Base-by-base conservation (phyloP, 2,329 filamentous ascomycete species). In the Trichothecium sympodiale region DNA sequence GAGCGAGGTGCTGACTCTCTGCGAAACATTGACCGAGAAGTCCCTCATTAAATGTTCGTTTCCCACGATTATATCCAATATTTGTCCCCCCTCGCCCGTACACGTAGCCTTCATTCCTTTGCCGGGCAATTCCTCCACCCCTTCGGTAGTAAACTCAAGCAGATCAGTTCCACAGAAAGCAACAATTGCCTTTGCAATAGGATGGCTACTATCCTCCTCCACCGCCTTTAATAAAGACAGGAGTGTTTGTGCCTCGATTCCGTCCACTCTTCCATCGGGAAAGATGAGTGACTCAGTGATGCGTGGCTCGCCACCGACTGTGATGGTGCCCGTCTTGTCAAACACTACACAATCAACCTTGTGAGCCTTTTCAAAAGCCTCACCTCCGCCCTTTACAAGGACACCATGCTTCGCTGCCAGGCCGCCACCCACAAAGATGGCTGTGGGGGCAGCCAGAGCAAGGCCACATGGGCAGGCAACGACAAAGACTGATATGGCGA, bases 291-390 rank as follows among this genome's bases (percentile, higher is more conserved):
- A 61, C 43, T 77, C 69, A 0, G 75, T 83, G 16, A 89, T 77
- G 18, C 65, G 72, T 0, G 83, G 82, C 44, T 84, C 77, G 6
- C 80, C 82, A 4, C 82, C 65, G 46, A 80, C 64, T 0, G 85
- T 91, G 39, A 93, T 61, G 0, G 85, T 93, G 2, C 85, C 85
- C 0, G 85, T 93, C 65, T 93, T 91, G 66, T 93, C 85, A 52
- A 93, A 91, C 1, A 91, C 81, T 28, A 91, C 77, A 35, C 79
- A 80, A 53, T 86, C 77, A 31, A 88, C 68, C 9, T 72, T 74
- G 52, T 82, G 87, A 4, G 84, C 84, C 59, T 86, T 85, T 54
- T 89, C 83, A 51, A 91, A 89, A 1, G 84, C 85, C 52, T 88
- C 83, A 25, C 85, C 85, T 16, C 85, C 85, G 16, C 85, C 84